Evolutionary conservation across 306 rosid genomes (phyloP).

Genomic region (Calophaca sinica): DNA sequence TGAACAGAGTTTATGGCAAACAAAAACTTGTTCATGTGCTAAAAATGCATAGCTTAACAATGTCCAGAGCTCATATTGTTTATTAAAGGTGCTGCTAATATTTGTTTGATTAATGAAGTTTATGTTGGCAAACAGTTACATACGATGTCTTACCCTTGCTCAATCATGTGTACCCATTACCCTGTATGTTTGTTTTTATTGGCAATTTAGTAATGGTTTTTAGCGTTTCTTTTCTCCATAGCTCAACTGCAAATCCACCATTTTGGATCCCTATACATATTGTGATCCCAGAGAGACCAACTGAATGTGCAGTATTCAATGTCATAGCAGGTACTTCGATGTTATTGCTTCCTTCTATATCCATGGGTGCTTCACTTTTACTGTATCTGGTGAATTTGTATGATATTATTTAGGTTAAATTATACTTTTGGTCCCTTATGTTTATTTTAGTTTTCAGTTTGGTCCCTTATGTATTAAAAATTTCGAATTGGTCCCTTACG

Average conservation of each 20-base stretch:
- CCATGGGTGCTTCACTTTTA: constrained; percentile 17
- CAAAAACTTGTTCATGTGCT: constrained; percentile 26
- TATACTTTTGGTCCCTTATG: no score
- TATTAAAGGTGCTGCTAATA: constrained; percentile 5
- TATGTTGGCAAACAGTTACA: constrained; percentile 2
- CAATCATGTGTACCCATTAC: background rate
- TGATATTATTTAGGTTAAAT: constrained; percentile 32
- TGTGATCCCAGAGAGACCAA: constrained; percentile 96
- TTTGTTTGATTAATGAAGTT: constrained; percentile 11
- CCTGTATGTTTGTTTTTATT: constrained; percentile 29
- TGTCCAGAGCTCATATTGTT: background rate
- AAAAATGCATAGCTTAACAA: constrained; percentile 1
- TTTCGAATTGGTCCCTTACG: no score
- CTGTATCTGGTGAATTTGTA: constrained; percentile 18
- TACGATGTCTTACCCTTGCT: constrained; percentile 15
- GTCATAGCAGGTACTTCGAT: constrained; percentile 82
- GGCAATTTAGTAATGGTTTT: constrained; percentile 35
- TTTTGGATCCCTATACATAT: constrained; percentile 97
- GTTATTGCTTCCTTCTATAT: constrained; percentile 30
- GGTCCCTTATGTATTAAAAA: no score
- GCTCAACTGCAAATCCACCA: constrained; percentile 81
- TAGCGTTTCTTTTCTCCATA: constrained; percentile 42
- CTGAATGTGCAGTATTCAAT: constrained; percentile 87
- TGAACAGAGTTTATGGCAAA: constrained; percentile 4
- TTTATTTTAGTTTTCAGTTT: no score